phyloP scores from a whole-genome alignment of 1,284 basidiomycete genomes.

The Ceratobasidium sp. region DNA sequence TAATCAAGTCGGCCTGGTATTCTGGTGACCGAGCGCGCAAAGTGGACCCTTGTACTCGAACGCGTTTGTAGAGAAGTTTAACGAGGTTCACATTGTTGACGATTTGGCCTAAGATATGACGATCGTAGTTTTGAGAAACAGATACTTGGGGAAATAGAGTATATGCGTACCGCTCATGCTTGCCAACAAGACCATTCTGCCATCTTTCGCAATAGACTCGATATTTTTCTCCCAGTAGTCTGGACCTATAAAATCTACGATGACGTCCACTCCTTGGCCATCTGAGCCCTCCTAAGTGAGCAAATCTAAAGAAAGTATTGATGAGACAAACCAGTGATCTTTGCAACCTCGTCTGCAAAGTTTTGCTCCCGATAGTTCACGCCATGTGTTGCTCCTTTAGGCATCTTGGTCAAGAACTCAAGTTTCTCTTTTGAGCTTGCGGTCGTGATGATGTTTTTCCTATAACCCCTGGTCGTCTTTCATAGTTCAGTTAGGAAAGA shows the following conservation, averaged over 20 bases:
- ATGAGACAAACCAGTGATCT: slow-evolving; percentile 56
- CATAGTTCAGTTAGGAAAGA: too few relatives aligned
- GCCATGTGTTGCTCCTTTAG: slow-evolving; percentile 67
- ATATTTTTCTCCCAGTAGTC: slow-evolving; percentile 88
- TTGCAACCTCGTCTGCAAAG: slow-evolving; percentile 73
- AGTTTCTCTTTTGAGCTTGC: slow-evolving; percentile 88
- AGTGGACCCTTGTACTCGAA: slow-evolving; percentile 89
- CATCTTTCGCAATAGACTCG: slow-evolving; percentile 76
- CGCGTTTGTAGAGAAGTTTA: slow-evolving; percentile 80
- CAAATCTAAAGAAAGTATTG: background rate
- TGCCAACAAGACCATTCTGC: slow-evolving; percentile 76
- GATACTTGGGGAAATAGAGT: background rate
- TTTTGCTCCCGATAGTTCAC: slow-evolving; percentile 89
- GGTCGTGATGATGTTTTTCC: slow-evolving; percentile 78
- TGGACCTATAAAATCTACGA: slow-evolving; percentile 89
- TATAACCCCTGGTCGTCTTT: slow-evolving; percentile 47
- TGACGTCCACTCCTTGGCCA: slow-evolving; percentile 76
- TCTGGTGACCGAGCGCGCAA: slow-evolving; percentile 77
- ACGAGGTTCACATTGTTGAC: slow-evolving; percentile 71
- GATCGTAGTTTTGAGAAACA: slow-evolving; percentile 46
- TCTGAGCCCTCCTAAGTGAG: slow-evolving; percentile 38
- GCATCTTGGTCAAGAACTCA: slow-evolving; percentile 72
- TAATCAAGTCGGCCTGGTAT: slow-evolving; percentile 83
- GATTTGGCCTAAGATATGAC: slow-evolving; percentile 62
- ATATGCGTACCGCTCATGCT: slow-evolving; percentile 67